phyloP scores from a whole-genome alignment of 2,329 filamentous ascomycete species.

The Coniochaeta hoffmannii region DNA sequence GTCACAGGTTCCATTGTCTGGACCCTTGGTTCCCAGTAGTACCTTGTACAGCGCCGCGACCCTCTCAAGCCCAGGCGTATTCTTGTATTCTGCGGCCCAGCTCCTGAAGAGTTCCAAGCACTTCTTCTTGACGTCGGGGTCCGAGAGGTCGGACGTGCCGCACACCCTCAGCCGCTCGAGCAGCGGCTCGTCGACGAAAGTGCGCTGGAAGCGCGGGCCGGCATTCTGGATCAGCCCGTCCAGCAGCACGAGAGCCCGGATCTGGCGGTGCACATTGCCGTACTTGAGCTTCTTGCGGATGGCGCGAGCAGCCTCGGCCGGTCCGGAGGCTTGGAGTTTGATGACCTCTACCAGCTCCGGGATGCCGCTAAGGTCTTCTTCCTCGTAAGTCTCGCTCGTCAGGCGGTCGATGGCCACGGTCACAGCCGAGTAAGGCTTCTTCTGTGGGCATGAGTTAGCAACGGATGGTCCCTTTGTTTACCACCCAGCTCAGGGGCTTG shows the following conservation, averaged over 20 bases:
- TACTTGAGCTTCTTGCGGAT: constrained; percentile 99
- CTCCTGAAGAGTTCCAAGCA: constrained; percentile 79
- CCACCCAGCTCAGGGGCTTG: not conserved
- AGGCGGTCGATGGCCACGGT: constrained; percentile 88
- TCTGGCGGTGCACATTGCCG: constrained; percentile 85
- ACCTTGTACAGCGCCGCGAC: constrained; percentile 72
- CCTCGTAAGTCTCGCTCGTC: constrained; percentile 81
- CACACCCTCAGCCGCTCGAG: constrained; percentile 86
- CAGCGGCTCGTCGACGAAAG: constrained; percentile 83
- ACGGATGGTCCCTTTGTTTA: not conserved
- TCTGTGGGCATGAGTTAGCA: constrained; percentile 29
- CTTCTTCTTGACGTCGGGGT: constrained; percentile 79
- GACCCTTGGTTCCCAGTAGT: not conserved
- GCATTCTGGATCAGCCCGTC: constrained; percentile 95
- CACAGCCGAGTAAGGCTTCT: constrained; percentile 89
- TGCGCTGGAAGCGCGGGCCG: constrained; percentile 75
- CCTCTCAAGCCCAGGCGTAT: constrained; percentile 69
- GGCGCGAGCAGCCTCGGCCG: constrained; percentile 82
- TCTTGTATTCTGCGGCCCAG: constrained; percentile 79
- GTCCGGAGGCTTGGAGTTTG: constrained; percentile 78
- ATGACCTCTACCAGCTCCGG: constrained; percentile 93
- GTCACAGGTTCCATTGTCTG: not conserved
- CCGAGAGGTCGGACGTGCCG: constrained; percentile 76
- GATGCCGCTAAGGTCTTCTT: constrained; percentile 86
- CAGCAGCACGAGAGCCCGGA: constrained; percentile 79